Conservation (phyloP, 2,329 filamentous ascomycete species). For the Thelonectria olida region DNA sequence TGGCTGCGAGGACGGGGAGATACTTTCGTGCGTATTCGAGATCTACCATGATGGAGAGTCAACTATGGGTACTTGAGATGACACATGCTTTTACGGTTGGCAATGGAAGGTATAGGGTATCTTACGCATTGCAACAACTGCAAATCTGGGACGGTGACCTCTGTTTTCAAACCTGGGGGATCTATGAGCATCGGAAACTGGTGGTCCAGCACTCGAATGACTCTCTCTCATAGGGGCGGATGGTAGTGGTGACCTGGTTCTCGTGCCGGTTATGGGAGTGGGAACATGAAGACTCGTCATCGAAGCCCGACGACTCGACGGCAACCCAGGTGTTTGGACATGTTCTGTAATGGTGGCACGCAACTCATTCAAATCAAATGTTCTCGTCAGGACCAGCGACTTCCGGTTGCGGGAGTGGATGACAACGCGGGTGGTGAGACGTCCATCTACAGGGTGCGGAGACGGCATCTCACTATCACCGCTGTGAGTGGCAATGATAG, state of each 20-base stretch:
- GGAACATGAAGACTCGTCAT: slow-evolving; percentile 21
- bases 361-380: slow-evolving; percentile 60
- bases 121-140: slow-evolving; percentile 38
- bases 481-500: slow-evolving; percentile 17
- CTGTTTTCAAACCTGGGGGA: slow-evolving; percentile 21
- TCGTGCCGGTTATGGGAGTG: neutral
- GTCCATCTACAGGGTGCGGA: slow-evolving; percentile 28
- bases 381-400: slow-evolving; percentile 59
- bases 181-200: neutral
- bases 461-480: slow-evolving; percentile 18
- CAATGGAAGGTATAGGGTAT: slow-evolving; percentile 24
- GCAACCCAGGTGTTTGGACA: slow-evolving; percentile 22
- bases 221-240: slow-evolving; percentile 11
- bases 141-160: slow-evolving; percentile 16
- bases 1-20: slow-evolving; percentile 62
- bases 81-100: too few relatives aligned
- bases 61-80: too few relatives aligned
- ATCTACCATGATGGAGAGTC: too few relatives aligned
- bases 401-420: slow-evolving; percentile 48
- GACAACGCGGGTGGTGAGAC: slow-evolving; percentile 39
- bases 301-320: slow-evolving; percentile 26
- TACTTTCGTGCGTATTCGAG: slow-evolving; percentile 43
- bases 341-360: slow-evolving; percentile 55
- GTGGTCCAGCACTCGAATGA: slow-evolving; percentile 23
- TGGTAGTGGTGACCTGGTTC: slow-evolving; percentile 20